phyloP scores from a whole-genome alignment of 2,329 filamentous ascomycete species.

The Pseudopyricularia cyperi region DNA sequence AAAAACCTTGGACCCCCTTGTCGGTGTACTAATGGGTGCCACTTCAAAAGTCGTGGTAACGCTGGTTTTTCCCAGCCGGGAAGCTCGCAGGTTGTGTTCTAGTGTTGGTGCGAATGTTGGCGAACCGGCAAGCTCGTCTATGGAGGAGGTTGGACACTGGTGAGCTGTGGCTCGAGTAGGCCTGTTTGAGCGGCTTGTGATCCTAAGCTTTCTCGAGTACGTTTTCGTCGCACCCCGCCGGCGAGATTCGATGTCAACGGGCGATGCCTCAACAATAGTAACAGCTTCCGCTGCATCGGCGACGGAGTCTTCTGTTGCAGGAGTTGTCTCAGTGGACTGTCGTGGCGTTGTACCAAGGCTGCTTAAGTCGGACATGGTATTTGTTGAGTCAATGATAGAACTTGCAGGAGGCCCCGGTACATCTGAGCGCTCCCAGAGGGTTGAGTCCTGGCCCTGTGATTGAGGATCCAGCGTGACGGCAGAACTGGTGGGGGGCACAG shows the following conservation, averaged over 20 bases:
- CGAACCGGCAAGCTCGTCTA: constrained; percentile 33
- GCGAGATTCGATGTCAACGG: constrained; percentile 16
- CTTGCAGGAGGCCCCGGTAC: neutral
- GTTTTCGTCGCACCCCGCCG: constrained; percentile 12
- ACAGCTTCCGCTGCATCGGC: constrained; percentile 8
- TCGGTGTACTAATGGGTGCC: neutral
- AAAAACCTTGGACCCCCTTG: constrained; percentile 38
- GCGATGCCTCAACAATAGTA: constrained; percentile 15
- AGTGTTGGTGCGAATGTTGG: constrained; percentile 16
- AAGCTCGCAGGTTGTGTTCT: constrained; percentile 21
- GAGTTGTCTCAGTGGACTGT: constrained; percentile 21
- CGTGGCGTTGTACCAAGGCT: constrained; percentile 24
- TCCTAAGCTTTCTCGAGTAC: constrained; percentile 9
- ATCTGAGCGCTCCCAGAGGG: neutral
- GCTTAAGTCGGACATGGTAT: constrained; percentile 24
- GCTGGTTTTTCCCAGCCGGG: constrained; percentile 7
- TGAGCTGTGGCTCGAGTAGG: constrained; percentile 12
- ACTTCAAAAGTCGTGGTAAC: constrained; percentile 2
- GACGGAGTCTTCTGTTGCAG: constrained; percentile 20
- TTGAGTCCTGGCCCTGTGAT: neutral
- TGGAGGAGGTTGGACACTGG: constrained; percentile 19
- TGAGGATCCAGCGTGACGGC: neutral
- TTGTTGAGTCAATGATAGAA: constrained; percentile 6
- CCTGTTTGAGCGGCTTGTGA: neutral
- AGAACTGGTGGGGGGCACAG: neutral